A percentile compares a stretch with the other conserved stretches of the same genome.
phyloP scores from a whole-genome alignment of 1,284 basidiomycete species.

The Rhodotorula sp. region DNA sequence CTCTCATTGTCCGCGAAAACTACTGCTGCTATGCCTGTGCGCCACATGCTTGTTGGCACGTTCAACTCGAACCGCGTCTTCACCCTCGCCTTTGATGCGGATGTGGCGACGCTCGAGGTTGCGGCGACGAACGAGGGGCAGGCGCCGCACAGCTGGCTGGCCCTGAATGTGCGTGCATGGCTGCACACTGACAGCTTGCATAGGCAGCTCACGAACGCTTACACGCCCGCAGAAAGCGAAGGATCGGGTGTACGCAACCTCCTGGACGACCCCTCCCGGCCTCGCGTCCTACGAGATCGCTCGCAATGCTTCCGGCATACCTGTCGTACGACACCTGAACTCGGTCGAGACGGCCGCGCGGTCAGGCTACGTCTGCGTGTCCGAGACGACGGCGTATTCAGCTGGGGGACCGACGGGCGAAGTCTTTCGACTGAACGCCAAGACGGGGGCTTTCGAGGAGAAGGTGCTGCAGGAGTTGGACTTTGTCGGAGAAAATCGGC shows the following conservation, averaged over 20 bases:
- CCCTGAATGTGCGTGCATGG: slow-evolving; percentile 33
- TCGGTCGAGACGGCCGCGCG: slow-evolving; percentile 42
- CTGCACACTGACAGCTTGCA: not conserved
- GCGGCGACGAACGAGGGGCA: slow-evolving; percentile 36
- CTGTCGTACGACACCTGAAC: slow-evolving; percentile 35
- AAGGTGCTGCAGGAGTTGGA: slow-evolving; percentile 41
- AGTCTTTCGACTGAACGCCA: slow-evolving; percentile 46
- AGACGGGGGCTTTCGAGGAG: slow-evolving; percentile 45
- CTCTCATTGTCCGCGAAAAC: too few relatives aligned
- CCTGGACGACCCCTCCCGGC: slow-evolving; percentile 45
- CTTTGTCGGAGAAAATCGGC: slow-evolving; percentile 37
- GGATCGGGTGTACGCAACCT: slow-evolving; percentile 46
- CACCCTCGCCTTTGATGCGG: slow-evolving; percentile 44
- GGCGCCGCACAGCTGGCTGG: slow-evolving; percentile 48
- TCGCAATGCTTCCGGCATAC: slow-evolving; percentile 11
- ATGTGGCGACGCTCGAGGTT: slow-evolving; percentile 32
- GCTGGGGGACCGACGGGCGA: slow-evolving; percentile 52
- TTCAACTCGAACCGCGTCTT: slow-evolving; percentile 46
- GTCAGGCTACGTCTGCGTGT: slow-evolving; percentile 47
- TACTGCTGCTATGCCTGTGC: slow-evolving; percentile 3
- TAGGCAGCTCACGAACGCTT: not conserved
- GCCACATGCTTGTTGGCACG: slow-evolving; percentile 46
- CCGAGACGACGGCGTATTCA: slow-evolving; percentile 48
- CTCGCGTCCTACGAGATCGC: slow-evolving; percentile 44
- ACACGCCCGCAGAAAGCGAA: slow-evolving; percentile 12